Evolutionary conservation across 2,329 filamentous ascomycete genomes (phyloP), one percentile per base, ranked within the genome.

Genomic region (Fusarium zealandicum): DNA sequence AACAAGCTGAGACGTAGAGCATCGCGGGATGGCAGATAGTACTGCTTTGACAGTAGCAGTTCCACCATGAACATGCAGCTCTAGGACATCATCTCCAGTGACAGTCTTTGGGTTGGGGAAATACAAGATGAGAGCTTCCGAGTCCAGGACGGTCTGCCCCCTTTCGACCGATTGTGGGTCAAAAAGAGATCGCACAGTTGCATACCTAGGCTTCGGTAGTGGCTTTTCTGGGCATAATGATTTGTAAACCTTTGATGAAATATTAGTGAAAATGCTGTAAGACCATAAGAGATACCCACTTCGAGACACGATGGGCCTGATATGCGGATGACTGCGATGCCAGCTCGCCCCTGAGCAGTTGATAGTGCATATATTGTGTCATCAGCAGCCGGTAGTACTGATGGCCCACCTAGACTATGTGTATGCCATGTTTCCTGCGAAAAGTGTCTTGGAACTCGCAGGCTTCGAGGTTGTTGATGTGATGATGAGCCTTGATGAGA

Each of bases 41-140:
- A 97, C 90, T 2, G 93, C 91, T 68, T 90, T 92, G 37, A 97
- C 89, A 6, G 95, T 92, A 2, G 95, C 95, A 3, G 87, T 82
- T 0, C 95, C 93, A 22, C 95, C 95, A 69, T 99, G 95, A n/a
- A 97, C 83, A 67, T 99, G 95, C 5, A 99, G 75, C 72, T 99
- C 95, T 2, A 99, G 82, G 1, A 98, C 81, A 69, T 97, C 92
- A 71, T 98, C 93, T 25, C 95, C 95, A 0, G 95, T 99, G 8
- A 91, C 92, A 0, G 92, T 96, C 41, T 84, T 83, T 0, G 93
- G 93, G 0, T 78, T 81, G 0, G 91, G 90, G 63, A 98, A 96
- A 75, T 89, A 90, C 22, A 98, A 81, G 2, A 96, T 80, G 11
- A 98, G 74, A 1, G 95, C 90, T 43, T 87, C 84, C 0, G 92